Evolutionary conservation across 352 stramenopile species (phyloP), one percentile per base, ranked within the genome.

Genomic region (Globisporangium okanoganense): DNA sequence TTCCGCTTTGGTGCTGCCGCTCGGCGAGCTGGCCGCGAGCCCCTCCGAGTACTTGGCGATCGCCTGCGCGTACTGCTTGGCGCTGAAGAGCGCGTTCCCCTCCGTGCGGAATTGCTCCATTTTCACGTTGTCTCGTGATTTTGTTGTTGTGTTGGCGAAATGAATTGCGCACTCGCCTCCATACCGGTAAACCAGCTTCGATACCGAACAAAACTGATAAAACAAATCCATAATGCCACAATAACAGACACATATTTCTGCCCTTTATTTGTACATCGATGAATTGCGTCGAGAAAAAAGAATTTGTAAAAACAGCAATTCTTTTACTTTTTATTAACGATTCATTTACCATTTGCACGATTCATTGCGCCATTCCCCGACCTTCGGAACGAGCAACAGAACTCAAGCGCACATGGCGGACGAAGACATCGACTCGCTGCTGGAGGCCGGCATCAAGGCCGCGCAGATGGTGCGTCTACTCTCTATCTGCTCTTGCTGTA

Each of bases 351-450:
- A n/a, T n/a, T n/a, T n/a, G n/a, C n/a, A n/a, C n/a, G n/a, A n/a
- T n/a, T n/a, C n/a, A n/a, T n/a, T n/a, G n/a, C n/a, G n/a, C n/a
- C n/a, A n/a, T n/a, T n/a, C n/a, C n/a, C n/a, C n/a, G n/a, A n/a
- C n/a, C n/a, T n/a, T n/a, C n/a, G n/a, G n/a, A n/a, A n/a, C n/a
- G 45, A 31, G 45, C 24, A 14, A 33, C 48, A 25, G 22, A 38
- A 47, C 40, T 2, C 14, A 36, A 40, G 27, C 36, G 33, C 20
- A 31, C 29, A 87, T 85, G 75, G 84, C 82, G 52, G 83, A 91
- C 63, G 74, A 88, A 54, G 85, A 88, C 58, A 94, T 94, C 62
- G 83, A 94, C 56, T 87, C 78, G 65, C 71, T 94, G 64, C 73
- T 94, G 56, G 79, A 92, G 58, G 73, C 82, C 66, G 83, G 83